Percentiles rank a stretch among this genome's conserved stretches.
phyloP scores from a whole-genome alignment of 306 rosid genomes.

The Prunus campanulata region DNA sequence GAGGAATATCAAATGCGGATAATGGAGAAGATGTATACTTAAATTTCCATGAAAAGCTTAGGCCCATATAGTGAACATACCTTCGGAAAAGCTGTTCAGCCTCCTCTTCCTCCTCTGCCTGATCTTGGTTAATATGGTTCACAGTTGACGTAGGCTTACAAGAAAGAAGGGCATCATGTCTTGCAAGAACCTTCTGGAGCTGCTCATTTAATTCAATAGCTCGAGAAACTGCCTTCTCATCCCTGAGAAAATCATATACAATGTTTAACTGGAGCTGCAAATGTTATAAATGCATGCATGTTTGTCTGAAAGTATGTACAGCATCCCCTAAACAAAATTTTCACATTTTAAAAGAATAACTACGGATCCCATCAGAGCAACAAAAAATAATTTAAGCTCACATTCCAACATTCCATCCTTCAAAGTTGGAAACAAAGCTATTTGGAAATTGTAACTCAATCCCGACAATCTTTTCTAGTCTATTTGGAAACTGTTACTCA shows the following conservation, averaged over 20 bases:
- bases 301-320: not conserved
- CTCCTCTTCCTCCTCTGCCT: slow-evolving; percentile 82
- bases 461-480: not conserved
- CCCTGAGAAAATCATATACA: slow-evolving; percentile 33
- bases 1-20: not conserved
- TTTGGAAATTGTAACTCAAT: not conserved
- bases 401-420: not conserved
- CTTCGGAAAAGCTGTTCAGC: slow-evolving; percentile 86
- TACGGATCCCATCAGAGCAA: not conserved
- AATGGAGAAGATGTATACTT: no score
- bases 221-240: slow-evolving; percentile 74
- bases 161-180: slow-evolving; percentile 79
- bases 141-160: slow-evolving; percentile 47
- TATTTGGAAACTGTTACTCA: not conserved
- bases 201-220: slow-evolving; percentile 86
- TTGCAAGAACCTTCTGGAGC: slow-evolving; percentile 82
- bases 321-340: not conserved
- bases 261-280: slow-evolving; percentile 11
- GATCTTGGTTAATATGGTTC: slow-evolving; percentile 41
- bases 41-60: slow-evolving; percentile 1
- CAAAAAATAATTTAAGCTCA: not conserved
- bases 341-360: not conserved
- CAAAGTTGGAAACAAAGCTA: not conserved
- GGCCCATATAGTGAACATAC: slow-evolving; percentile 26
- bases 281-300: not conserved